Percentiles rank a stretch among this genome's conserved stretches.
Evolutionary conservation across 192 early-diverging fungal genomes (phyloP).

Genomic region (Phlyctochytrium bullatum): DNA sequence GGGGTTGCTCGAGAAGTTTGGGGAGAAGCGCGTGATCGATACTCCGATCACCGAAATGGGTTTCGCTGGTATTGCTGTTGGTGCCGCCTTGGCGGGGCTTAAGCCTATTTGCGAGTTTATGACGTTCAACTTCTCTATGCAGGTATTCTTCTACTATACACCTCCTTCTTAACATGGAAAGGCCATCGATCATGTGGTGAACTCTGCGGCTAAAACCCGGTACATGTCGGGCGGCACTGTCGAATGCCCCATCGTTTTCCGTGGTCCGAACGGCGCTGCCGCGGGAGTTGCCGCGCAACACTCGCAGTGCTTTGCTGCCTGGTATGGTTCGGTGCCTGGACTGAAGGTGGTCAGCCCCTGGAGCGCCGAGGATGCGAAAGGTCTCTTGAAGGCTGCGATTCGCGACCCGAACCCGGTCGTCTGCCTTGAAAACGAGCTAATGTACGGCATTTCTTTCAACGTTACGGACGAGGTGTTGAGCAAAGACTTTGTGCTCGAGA

Average conservation of each 20-base stretch:
- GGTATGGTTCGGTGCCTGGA: constrained; percentile 95
- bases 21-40: constrained; percentile 94
- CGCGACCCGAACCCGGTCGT: constrained; percentile 98
- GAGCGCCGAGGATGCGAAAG: constrained; percentile 96
- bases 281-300: constrained; percentile 98
- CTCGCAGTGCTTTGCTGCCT: constrained; percentile 97
- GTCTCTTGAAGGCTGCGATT: constrained; percentile 96
- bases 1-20: constrained; percentile 96
- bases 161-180: constrained; percentile 15
- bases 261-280: constrained; percentile 97
- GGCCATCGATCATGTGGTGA: constrained; percentile 98
- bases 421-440: constrained; percentile 95
- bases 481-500: constrained; percentile 82
- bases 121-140: constrained; percentile 99
- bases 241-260: constrained; percentile 92
- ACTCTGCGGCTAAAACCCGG: constrained; percentile 96
- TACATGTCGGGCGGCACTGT: constrained; percentile 96
- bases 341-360: constrained; percentile 96
- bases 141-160: constrained; percentile 53
- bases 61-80: constrained; percentile 93
- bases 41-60: constrained; percentile 99
- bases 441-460: constrained; percentile 91
- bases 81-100: constrained; percentile 88
- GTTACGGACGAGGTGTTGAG: constrained; percentile 70
- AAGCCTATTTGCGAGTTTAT: constrained; percentile 99